Evolutionary conservation across 202 grass and related monocot species (phyloP), one percentile per base, ranked within the genome.

Genomic region (Bolboschoenoplectus hybrid): DNA sequence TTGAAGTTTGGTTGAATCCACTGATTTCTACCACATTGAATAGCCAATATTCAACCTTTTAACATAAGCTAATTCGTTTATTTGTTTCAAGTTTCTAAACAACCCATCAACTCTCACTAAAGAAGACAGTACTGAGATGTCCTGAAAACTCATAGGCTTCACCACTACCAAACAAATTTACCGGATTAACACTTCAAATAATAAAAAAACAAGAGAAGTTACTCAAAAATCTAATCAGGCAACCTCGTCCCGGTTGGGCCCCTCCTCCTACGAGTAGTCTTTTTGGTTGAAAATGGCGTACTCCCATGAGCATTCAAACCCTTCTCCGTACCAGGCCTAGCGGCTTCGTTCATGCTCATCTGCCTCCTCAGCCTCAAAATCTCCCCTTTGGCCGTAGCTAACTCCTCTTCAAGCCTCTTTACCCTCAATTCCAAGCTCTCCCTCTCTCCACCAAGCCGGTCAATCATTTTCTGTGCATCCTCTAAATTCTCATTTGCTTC

Each of bases 351-450:
- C 67, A 80, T 36, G 44, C 90, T 92, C 73, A 89, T 96, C 81
- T 94, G 85, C 82, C 93, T 89, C 68, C 93, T 91, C 38, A 97
- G 56, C 51, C 89, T 84, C 50, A 99, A 88, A 90, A 99, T 97
- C 75, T 99, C 93, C 63, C 97, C 97, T 75, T 99, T 99, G 19
- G 93, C 93, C 68, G 93, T 75, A 0, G 89, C 87, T 72, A 99
- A 88, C 85, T 99, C 97, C 85, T 99, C 97, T 88, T 97, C 97
- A 69, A 99, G 90, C 84, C 88, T 93, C 83, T 93, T 97, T 87
- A 87, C 87, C 73, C 90, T 94, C 88, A 90, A 86, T 74, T 99
- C 97, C 64, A 91, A 92, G 80, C 57, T 94, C 70, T 97, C 93
- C 84, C 75, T 89, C 67, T 97, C 97, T 50, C 85, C 87, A 76